phyloP scores from a whole-genome alignment of 2,329 filamentous ascomycete species.

The Phaeosphaeriaceae sp. region DNA sequence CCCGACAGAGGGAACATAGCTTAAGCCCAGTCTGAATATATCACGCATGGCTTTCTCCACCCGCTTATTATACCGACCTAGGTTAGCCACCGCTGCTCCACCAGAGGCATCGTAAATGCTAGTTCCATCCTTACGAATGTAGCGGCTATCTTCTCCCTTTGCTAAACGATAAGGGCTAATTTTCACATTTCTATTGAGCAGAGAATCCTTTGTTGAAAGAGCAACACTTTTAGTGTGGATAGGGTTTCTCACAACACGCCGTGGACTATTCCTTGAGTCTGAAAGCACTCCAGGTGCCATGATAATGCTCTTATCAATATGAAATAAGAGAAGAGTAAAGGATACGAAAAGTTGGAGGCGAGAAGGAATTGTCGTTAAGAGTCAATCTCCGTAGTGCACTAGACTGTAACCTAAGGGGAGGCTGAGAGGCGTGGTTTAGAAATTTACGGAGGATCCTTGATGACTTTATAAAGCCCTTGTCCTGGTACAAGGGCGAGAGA shows the following conservation, averaged over 20 bases:
- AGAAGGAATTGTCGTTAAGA: too few species aligned
- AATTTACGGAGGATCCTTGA: neutral
- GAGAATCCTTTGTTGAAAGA: too few species aligned
- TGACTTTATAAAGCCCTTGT: conserved; percentile 16
- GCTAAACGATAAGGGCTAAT: conserved; percentile 49
- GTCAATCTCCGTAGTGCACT: too few species aligned
- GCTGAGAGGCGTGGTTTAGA: neutral
- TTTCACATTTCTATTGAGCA: neutral
- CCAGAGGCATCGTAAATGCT: conserved; percentile 74
- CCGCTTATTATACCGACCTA: conserved; percentile 70
- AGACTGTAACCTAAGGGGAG: too few species aligned
- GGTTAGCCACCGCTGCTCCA: conserved; percentile 73
- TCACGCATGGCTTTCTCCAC: conserved; percentile 65
- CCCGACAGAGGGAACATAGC: conserved; percentile 65
- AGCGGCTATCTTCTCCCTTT: conserved; percentile 57
- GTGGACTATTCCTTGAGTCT: neutral
- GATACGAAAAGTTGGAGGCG: too few species aligned
- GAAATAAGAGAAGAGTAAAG: too few species aligned
- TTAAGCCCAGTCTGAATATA: conserved; percentile 63
- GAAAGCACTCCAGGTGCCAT: conserved; percentile 8
- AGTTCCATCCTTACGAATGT: conserved; percentile 56
- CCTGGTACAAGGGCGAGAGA: conserved; percentile 10
- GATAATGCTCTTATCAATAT: too few species aligned
- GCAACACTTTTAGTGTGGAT: too few species aligned
- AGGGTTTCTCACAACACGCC: too few species aligned